phyloP scores from a whole-genome alignment of 306 rosid genomes.

The Trichosanthes truncata region DNA sequence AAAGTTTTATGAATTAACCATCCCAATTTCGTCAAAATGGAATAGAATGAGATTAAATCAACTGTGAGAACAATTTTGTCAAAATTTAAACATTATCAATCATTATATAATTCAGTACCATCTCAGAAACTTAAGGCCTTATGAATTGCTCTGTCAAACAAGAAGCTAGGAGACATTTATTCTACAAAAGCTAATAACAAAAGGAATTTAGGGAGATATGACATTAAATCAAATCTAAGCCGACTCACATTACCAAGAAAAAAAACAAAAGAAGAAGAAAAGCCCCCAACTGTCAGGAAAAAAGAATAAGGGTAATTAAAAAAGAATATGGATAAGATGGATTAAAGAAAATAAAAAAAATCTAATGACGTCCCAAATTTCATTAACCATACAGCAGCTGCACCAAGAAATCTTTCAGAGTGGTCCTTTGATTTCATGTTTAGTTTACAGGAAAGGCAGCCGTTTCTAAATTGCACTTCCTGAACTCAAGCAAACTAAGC shows the following conservation, averaged over 20 bases:
- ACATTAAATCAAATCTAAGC: background rate
- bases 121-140: background rate
- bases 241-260: background rate
- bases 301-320: background rate
- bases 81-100: background rate
- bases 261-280: background rate
- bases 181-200: background rate
- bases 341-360: background rate
- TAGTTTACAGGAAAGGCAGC: background rate
- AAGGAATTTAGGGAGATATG: background rate
- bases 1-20: background rate
- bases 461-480: background rate
- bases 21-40: background rate
- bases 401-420: background rate
- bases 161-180: background rate
- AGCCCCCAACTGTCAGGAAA: background rate
- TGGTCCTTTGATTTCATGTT: background rate
- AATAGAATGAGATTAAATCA: background rate
- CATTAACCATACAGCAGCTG: background rate
- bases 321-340: background rate
- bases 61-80: background rate
- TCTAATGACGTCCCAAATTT: background rate
- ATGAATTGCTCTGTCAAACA: background rate
- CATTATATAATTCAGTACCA: background rate
- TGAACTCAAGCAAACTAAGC: background rate